Evolutionary conservation across 1,284 basidiomycete species (phyloP), one percentile per base, ranked within the genome.

Genomic region (Sanghuangporus baumii): DNA sequence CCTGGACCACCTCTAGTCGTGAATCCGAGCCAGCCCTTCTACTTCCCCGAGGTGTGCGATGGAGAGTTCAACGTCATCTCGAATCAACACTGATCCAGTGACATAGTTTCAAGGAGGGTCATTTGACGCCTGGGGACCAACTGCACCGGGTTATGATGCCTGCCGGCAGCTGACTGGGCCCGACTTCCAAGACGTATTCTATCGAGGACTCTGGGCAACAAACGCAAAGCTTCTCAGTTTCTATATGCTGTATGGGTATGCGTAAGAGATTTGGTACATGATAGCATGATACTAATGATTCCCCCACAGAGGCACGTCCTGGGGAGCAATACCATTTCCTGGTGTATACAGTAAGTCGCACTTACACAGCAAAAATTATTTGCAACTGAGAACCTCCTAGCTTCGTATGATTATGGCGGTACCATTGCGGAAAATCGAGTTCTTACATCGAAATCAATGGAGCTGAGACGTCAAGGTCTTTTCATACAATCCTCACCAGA

Each of bases 401-500:
- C 69, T 41, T 69, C 67, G 43, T 68, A 67, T 50, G 68, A 69
- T 54, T 68, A 69, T 46, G 66, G 66, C n/a, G 63, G 67, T 37
- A 55, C 70, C 14, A 73, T 74, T 55, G 57, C 67, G 12, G 90
- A 93, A 74, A 82, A 79, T n/a, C 80, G 90, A 38, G 79, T 80
- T 18, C 72, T 92, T 14, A 85, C 83, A 0, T 70, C 79, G 14
- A 93, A 93, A 71, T 89, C 81, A 70, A 79, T 84, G 55, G 90
- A 92, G 68, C 76, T 93, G 48, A 93, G 92, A 71, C 79, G 84
- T 20, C 84, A 93, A 70, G 86, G 81, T 11, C 70, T 92, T 2
- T 93, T 93, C 76, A 71, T 92, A 34, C 85, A 89, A 43, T 88
- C 84, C 66, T 86, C 88, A 5, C 86, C 84, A 0, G 84, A 86